phyloP scores from a whole-genome alignment of 768 basidiomycete species.

The Naganishia vaughanmartiniae region DNA sequence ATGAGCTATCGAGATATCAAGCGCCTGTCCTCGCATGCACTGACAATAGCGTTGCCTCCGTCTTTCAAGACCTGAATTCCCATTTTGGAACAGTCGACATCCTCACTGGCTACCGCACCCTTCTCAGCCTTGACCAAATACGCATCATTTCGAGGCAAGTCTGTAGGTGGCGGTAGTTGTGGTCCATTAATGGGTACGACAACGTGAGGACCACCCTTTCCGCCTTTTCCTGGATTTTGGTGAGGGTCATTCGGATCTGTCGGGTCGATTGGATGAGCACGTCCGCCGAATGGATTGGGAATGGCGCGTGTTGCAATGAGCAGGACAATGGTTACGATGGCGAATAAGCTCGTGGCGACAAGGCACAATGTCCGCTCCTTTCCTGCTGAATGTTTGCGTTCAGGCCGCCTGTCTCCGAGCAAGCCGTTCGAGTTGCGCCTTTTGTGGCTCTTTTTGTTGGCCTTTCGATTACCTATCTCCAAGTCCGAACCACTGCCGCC shows the following conservation, averaged over 20 bases:
- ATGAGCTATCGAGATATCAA: not conserved
- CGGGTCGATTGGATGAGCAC: not conserved
- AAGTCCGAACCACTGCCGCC: constrained; percentile 19
- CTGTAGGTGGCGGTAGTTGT: constrained; percentile 38
- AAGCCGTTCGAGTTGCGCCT: constrained; percentile 25
- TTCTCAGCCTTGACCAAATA: constrained; percentile 64
- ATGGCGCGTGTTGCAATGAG: constrained; percentile 21
- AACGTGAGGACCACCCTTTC: constrained; percentile 26
- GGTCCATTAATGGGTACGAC: constrained; percentile 27
- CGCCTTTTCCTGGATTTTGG: constrained; percentile 19
- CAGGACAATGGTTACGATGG: constrained; percentile 14
- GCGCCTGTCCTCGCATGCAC: not conserved
- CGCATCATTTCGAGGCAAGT: constrained; percentile 58
- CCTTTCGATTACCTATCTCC: constrained; percentile 10
- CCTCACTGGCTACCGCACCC: constrained; percentile 88
- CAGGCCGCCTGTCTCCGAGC: not conserved
- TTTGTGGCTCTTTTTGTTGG: constrained; percentile 15
- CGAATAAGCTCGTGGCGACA: constrained; percentile 11
- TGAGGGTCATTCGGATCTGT: constrained; percentile 9
- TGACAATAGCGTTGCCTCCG: constrained; percentile 76
- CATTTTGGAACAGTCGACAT: constrained; percentile 76
- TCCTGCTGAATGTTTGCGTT: not conserved
- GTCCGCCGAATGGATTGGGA: not conserved
- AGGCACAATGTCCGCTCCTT: constrained; percentile 17
- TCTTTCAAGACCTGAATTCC: constrained; percentile 70